Percentiles rank a stretch among this genome's conserved stretches.
Conservation (phyloP, 1,284 basidiomycete genomes). For the Cronartium ribicola region DNA sequence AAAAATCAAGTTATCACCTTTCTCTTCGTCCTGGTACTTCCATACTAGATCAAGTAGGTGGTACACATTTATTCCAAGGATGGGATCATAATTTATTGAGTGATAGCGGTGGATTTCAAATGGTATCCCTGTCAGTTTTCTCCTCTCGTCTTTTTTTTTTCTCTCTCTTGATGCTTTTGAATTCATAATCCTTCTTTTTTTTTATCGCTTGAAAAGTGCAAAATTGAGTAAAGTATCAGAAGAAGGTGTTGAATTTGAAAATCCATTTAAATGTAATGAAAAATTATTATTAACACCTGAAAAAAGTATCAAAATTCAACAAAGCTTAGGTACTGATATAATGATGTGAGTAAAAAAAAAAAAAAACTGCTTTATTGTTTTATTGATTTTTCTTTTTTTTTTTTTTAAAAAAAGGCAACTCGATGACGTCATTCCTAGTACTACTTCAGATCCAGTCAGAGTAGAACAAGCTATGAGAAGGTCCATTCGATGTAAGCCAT, state of each 20-base stretch:
- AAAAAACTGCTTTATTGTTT: conserved; percentile 9
- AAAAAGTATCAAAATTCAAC: conserved; percentile 13
- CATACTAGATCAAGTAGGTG: conserved; percentile 57
- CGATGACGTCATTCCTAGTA: conserved; percentile 52
- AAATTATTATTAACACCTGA: conserved; percentile 5
- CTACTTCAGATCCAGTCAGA: conserved; percentile 52
- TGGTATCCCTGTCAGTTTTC: conserved; percentile 68
- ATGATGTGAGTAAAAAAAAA: conserved; percentile 32
- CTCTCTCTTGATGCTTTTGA: background rate
- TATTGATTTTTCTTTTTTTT: background rate
- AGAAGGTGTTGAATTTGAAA: conserved; percentile 73
- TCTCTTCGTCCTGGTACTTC: background rate
- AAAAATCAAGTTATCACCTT: background rate
- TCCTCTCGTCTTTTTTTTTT: conserved; percentile 48
- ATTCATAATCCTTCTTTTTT: background rate
- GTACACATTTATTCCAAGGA: conserved; percentile 76
- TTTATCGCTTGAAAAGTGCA: conserved; percentile 28
- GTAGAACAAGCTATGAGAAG: conserved; percentile 68
- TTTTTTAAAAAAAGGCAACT: conserved; percentile 57
- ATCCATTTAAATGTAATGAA: conserved; percentile 61
- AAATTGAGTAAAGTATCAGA: conserved; percentile 70
- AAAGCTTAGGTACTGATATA: conserved; percentile 65
- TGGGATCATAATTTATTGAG: conserved; percentile 75
- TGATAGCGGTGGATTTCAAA: conserved; percentile 80
- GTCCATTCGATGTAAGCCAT: conserved; percentile 44